These are phyloP conservation scores for Trichoderma parareesei DNA, from an alignment of 495 filamentous ascomycete genomes.

Conservation along the genomic window DNA sequence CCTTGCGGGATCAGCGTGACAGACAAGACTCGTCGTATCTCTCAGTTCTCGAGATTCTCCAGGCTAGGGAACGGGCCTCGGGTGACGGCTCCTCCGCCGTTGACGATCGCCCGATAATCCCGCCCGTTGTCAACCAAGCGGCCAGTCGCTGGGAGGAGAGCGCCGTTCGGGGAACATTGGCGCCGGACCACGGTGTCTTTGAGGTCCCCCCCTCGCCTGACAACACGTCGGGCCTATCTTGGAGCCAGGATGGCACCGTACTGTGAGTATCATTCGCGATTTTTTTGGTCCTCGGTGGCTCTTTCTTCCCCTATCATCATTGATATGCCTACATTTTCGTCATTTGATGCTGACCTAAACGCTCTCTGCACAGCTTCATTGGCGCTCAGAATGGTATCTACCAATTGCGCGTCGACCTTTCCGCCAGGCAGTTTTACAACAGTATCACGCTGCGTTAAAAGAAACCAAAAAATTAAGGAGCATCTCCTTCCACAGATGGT, in stretches of 20 bases:
- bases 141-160: slow-evolving; percentile 8
- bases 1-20: slow-evolving; percentile 4
- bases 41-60: slow-evolving; percentile 6
- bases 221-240: slow-evolving; percentile 59
- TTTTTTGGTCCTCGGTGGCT: slow-evolving; percentile 15
- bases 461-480: no score
- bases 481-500: neutral
- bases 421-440: slow-evolving; percentile 58
- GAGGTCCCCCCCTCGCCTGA: slow-evolving; percentile 29
- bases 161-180: slow-evolving; percentile 16
- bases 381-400: slow-evolving; percentile 70
- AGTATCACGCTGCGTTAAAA: slow-evolving; percentile 48
- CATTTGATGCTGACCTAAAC: neutral
- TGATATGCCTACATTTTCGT: neutral
- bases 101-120: neutral
- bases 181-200: slow-evolving; percentile 15
- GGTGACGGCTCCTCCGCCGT: neutral
- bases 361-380: slow-evolving; percentile 45
- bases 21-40: slow-evolving; percentile 10
- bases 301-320: neutral
- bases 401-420: slow-evolving; percentile 59
- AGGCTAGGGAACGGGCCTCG: neutral
- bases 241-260: slow-evolving; percentile 60
- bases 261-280: slow-evolving; percentile 47
- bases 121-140: slow-evolving; percentile 11